These are phyloP conservation scores for Inosperma sp. DNA, from an alignment of 768 basidiomycete species.

Conservation along the genomic window DNA sequence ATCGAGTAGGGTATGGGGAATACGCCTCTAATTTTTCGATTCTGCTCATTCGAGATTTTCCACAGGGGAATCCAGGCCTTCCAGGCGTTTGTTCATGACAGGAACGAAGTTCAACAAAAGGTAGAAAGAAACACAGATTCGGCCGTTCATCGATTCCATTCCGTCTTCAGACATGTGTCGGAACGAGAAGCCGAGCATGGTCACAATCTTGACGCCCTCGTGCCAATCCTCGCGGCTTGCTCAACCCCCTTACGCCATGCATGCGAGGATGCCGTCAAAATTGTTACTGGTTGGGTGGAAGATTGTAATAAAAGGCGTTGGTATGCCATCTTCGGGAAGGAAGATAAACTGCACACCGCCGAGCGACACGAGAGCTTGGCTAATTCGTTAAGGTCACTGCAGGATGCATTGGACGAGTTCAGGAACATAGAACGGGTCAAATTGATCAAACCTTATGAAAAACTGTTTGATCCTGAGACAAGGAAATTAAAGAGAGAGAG, in stretches of 20 bases:
- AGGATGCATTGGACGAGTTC: conserved; percentile 29
- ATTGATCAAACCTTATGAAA: conserved; percentile 39
- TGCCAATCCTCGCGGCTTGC: conserved; percentile 37
- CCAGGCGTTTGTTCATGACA: conserved; percentile 33
- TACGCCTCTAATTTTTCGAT: not conserved
- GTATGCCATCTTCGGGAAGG: conserved; percentile 24
- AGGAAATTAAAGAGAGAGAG: conserved; percentile 26
- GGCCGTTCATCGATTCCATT: conserved; percentile 26
- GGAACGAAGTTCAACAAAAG: conserved; percentile 25
- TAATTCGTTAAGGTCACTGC: conserved; percentile 22
- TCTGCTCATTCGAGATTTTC: not conserved
- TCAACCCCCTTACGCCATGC: conserved; percentile 33
- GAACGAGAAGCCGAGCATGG: conserved; percentile 38
- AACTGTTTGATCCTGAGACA: conserved; percentile 38
- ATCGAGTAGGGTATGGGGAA: conserved; percentile 32
- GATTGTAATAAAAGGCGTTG: conserved; percentile 36
- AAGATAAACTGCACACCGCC: conserved; percentile 18
- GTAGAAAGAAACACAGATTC: conserved; percentile 16
- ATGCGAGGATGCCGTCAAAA: conserved; percentile 24
- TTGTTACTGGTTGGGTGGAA: conserved; percentile 31
- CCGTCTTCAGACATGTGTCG: conserved; percentile 24
- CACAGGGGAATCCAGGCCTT: conserved; percentile 37
- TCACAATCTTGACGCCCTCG: conserved; percentile 37
- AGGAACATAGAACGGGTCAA: conserved; percentile 32
- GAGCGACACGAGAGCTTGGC: conserved; percentile 27